Percentiles rank a stretch among this genome's conserved stretches.
Conservation (phyloP, 176 grass and related monocot species). For the Saccharum spontaneum region DNA sequence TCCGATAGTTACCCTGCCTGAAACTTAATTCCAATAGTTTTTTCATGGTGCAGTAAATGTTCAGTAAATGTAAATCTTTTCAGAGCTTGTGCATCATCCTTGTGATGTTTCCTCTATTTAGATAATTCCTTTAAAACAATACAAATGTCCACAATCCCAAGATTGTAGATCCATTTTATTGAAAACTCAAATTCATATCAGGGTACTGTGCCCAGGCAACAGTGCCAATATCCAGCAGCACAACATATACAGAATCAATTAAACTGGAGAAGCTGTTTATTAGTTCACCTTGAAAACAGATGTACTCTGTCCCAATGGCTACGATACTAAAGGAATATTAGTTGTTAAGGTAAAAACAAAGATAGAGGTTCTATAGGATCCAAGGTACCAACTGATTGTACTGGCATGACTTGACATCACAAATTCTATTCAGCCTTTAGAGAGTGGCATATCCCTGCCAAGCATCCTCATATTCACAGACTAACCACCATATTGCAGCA, state of each 20-base stretch:
- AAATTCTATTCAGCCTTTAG: slow-evolving; percentile 15
- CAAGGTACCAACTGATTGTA: not conserved
- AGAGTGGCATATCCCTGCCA: not conserved
- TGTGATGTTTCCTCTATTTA: not conserved
- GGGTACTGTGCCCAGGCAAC: not conserved
- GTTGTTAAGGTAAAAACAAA: not conserved
- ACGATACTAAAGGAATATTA: not conserved
- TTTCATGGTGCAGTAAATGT: not conserved
- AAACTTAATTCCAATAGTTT: not conserved
- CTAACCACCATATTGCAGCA: not conserved
- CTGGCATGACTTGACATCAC: not conserved
- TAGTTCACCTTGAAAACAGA: not conserved
- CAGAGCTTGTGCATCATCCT: not conserved
- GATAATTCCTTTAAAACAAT: not conserved
- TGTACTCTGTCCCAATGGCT: not conserved
- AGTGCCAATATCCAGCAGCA: not conserved
- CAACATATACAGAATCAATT: not conserved
- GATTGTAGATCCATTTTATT: not conserved
- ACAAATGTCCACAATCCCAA: not conserved
- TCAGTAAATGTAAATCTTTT: not conserved
- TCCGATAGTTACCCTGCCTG: not conserved
- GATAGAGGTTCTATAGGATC: not conserved
- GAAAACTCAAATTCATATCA: not conserved
- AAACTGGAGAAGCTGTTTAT: slow-evolving; percentile 9
- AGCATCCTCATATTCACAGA: not conserved